These are phyloP conservation scores for Miscanthus lutarioriparius DNA, from an alignment of 176 grass and related monocot genomes.

Conservation along the genomic window DNA sequence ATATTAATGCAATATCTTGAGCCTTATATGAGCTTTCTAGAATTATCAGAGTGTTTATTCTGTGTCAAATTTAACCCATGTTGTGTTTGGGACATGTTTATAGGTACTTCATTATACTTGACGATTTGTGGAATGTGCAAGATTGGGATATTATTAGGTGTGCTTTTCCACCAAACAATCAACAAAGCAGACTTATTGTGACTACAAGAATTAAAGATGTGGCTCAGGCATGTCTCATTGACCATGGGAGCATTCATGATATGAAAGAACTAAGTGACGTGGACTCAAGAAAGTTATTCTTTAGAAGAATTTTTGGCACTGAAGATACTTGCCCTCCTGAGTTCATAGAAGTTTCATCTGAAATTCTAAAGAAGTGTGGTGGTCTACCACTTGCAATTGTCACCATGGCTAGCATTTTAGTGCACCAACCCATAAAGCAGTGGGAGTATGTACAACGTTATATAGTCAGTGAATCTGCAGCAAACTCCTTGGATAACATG, in stretches of 20 bases:
- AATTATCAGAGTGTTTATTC: not conserved
- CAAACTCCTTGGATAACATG: no score
- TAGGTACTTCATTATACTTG: not conserved
- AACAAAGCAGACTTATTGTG: not conserved
- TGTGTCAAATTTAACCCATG: not conserved
- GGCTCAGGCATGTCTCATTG: not conserved
- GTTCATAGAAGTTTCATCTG: not conserved
- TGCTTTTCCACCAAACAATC: not conserved
- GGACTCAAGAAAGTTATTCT: not conserved
- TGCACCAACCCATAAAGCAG: not conserved
- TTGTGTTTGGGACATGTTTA: no score
- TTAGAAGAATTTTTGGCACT: not conserved
- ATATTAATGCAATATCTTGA: not conserved
- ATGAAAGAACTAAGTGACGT: not conserved
- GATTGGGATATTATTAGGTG: not conserved
- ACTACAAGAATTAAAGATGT: not conserved
- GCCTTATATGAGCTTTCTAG: no score
- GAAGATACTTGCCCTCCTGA: not conserved
- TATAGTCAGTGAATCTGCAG: no score
- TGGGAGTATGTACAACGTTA: not conserved
- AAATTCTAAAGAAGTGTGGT: no score
- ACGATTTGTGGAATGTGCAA: not conserved
- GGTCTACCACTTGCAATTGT: no score
- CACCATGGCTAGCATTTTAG: not conserved
- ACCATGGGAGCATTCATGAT: not conserved